Evolutionary conservation across 805 yeast species (phyloP), one percentile per base, ranked within the genome.

Genomic region (Clavispora fructus): DNA sequence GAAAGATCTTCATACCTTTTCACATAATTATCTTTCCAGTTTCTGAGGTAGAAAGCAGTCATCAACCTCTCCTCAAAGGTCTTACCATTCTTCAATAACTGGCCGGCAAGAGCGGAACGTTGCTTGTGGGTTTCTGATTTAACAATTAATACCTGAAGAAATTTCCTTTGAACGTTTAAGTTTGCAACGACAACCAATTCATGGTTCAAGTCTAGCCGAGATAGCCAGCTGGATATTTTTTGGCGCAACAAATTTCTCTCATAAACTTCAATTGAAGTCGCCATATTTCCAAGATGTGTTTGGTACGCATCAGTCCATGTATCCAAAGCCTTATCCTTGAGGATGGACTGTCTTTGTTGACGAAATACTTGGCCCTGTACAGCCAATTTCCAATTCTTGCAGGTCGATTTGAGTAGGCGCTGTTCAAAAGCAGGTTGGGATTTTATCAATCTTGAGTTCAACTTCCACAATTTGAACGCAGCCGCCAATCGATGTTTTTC

Each of bases 21-120:
- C 5, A 54, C 51, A 44, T 59, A 61, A 2, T 43, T 43, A 0
- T 44, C 33, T 39, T 58, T 58, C 74, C 74, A 69, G 13, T 10
- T 17, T 14, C n/a, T 17, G 8, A 33, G 13, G 25, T 10, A 16
- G 13, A 33, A 33, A n/a, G 33, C 39, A 9, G 52, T 23, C 3
- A 41, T 27, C 13, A 48, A 30, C 25, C 43, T 41, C 2, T 48
- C 39, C 13, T 45, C 33, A 17, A 51, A 32, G 35, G 47, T 17
- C 7, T 40, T 6, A 37, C 32, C 26, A 41, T 35, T 12, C 27
- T 39, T n/a, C 35, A 35, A 11, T 41, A 40, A 5, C 40, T 33
- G 37, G 25, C 30, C 19, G 45, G 43, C 6, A 43, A 37, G 10
- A 25, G 39, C 12, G 30, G 13, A 26, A 12, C 23, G 13, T 17